Percentiles rank a stretch among this genome's conserved stretches.
These are phyloP conservation scores for Xylaria sp. DNA, from an alignment of 2,329 filamentous ascomycete genomes.

Conservation along the genomic window DNA sequence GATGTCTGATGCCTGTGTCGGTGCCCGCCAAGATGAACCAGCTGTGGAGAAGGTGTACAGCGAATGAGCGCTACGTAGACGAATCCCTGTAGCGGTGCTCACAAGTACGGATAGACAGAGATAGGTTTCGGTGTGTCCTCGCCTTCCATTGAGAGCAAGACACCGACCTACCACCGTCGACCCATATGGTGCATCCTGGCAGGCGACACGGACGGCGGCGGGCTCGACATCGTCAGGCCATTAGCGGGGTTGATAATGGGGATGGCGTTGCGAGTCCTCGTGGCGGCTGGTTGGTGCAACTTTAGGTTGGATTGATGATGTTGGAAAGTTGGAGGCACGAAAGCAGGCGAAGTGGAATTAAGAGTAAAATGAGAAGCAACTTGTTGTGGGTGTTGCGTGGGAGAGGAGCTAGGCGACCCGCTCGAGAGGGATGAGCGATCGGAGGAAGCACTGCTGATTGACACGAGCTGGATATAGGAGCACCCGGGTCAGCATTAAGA, in stretches of 20 bases:
- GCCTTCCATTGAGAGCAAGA: conserved; percentile 53
- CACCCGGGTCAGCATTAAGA: conserved; percentile 30
- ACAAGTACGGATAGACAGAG: conserved; percentile 49
- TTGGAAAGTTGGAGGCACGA: conserved; percentile 73
- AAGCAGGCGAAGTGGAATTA: conserved; percentile 73
- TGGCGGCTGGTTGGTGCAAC: conserved; percentile 89
- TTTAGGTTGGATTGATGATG: conserved; percentile 76
- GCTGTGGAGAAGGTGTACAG: conserved; percentile 51
- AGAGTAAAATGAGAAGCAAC: conserved; percentile 81
- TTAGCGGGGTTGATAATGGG: conserved; percentile 97
- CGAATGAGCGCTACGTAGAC: conserved; percentile 52
- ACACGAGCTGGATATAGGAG: conserved; percentile 75
- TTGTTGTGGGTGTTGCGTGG: conserved; percentile 86
- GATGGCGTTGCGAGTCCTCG: conserved; percentile 92
- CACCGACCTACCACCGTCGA: conserved; percentile 64
- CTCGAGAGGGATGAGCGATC: conserved; percentile 96
- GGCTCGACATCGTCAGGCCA: conserved; percentile 87
- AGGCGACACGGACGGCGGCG: conserved; percentile 77
- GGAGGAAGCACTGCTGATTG: conserved; percentile 87
- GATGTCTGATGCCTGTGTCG: conserved; percentile 59
- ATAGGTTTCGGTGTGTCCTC: conserved; percentile 50
- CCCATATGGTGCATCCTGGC: conserved; percentile 69
- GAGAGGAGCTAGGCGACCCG: conserved; percentile 91
- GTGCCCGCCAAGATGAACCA: conserved; percentile 64
- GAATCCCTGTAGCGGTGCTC: conserved; percentile 40